Conservation (phyloP, 148 eudicot genomes). For the Bassia scoparia region DNA sequence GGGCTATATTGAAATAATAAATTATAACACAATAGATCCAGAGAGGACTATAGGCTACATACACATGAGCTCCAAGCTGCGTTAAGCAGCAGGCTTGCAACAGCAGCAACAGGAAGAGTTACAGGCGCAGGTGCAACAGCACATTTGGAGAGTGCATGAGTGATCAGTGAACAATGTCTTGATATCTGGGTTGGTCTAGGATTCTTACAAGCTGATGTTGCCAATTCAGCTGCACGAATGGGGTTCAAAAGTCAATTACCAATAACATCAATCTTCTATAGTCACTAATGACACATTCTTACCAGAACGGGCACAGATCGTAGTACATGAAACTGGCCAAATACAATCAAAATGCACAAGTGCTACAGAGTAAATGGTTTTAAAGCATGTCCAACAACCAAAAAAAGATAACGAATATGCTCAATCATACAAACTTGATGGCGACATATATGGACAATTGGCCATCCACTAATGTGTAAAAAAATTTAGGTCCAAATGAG, state of each 20-base stretch:
- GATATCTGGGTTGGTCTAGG: conserved; percentile 83
- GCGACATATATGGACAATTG: no score
- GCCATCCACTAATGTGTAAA: no score
- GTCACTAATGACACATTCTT: neutral
- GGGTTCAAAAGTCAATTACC: conserved; percentile 1
- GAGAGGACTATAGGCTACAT: conserved; percentile 23
- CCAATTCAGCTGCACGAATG: conserved; percentile 71
- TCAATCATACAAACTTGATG: neutral
- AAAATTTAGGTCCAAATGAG: no score
- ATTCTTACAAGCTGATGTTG: conserved; percentile 95
- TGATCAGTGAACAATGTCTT: conserved; percentile 86
- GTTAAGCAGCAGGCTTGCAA: conserved; percentile 68
- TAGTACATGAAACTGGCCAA: neutral
- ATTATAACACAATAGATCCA: neutral
- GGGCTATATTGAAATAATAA: neutral
- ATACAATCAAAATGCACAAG: neutral
- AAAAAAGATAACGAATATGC: neutral
- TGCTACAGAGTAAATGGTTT: neutral
- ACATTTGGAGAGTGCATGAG: conserved; percentile 63
- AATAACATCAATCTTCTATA: neutral
- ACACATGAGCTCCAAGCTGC: conserved; percentile 79
- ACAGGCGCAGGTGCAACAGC: conserved; percentile 67
- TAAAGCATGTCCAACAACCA: neutral
- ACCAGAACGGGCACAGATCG: neutral
- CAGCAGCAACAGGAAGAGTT: conserved; percentile 57